Percentiles rank a stretch among this genome's conserved stretches.
phyloP scores from a whole-genome alignment of 2,329 filamentous ascomycete species.

The Rosellinia necatrix region DNA sequence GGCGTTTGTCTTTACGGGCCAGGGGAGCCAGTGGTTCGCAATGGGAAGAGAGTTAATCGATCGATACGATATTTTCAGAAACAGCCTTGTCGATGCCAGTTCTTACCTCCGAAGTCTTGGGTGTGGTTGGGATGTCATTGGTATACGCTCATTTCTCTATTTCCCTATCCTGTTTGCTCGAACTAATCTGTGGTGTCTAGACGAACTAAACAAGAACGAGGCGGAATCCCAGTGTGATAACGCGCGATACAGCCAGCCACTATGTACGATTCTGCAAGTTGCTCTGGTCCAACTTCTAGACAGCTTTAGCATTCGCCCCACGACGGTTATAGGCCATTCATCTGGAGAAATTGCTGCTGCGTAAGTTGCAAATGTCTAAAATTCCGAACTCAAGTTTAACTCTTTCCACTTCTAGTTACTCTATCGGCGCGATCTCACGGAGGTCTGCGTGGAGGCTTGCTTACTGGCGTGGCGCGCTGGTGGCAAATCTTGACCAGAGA shows the following conservation, averaged over 20 bases:
- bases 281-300: conserved; percentile 16
- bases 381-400: neutral
- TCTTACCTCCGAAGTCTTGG: neutral
- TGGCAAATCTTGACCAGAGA: neutral
- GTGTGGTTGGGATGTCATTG: neutral
- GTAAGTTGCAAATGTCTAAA: neutral
- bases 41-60: neutral
- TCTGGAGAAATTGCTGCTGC: conserved; percentile 10
- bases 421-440: neutral
- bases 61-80: conserved; percentile 32
- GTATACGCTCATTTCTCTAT: too few relatives aligned
- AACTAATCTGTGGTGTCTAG: neutral
- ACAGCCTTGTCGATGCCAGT: neutral
- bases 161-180: too few relatives aligned
- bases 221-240: too few relatives aligned
- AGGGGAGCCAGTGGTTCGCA: conserved; percentile 1
- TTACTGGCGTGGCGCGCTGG: neutral
- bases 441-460: conserved; percentile 1
- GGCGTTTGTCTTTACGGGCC: conserved; percentile 15
- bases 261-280: conserved; percentile 40
- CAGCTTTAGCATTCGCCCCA: neutral
- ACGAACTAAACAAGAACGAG: neutral
- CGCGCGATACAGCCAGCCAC: conserved; percentile 37
- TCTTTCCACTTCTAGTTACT: neutral
- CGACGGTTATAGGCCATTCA: neutral